A percentile compares a stretch with the other conserved stretches of the same genome.
phyloP scores from a whole-genome alignment of 129 eudicot species.

The Saposhnikovia divaricata region DNA sequence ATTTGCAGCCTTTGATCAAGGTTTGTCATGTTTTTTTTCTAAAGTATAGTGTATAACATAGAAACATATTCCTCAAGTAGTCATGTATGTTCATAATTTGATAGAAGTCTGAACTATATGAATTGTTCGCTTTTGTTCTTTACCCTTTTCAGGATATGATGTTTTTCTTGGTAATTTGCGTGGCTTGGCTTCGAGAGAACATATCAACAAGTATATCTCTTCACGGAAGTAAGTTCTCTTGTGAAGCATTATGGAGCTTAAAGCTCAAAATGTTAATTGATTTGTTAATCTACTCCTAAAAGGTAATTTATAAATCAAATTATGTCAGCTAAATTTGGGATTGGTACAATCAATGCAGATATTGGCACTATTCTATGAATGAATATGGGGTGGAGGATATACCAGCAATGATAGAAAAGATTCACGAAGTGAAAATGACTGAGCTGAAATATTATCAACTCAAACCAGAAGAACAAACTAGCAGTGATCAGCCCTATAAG shows the following conservation, averaged over 20 bases:
- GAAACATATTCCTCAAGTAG: neutral
- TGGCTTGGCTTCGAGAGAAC: slow-evolving; percentile 87
- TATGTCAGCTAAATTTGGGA: neutral
- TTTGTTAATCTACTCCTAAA: neutral
- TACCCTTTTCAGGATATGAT: slow-evolving; percentile 56
- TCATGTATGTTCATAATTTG: neutral
- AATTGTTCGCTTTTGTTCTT: slow-evolving; percentile 3
- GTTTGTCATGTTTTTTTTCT: slow-evolving; percentile 24
- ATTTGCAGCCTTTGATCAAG: slow-evolving; percentile 93
- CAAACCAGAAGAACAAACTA: slow-evolving; percentile 33
- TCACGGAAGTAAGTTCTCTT: slow-evolving; percentile 61
- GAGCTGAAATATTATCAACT: slow-evolving; percentile 40
- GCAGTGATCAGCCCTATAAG: slow-evolving; percentile 55
- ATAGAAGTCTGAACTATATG: neutral
- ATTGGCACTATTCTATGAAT: slow-evolving; percentile 84
- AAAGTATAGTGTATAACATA: neutral
- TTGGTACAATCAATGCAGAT: slow-evolving; percentile 29
- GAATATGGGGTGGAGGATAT: slow-evolving; percentile 85
- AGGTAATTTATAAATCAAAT: neutral
- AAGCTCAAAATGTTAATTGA: neutral
- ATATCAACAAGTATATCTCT: slow-evolving; percentile 59
- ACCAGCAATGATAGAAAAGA: slow-evolving; percentile 87
- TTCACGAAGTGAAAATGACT: slow-evolving; percentile 63
- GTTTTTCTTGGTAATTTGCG: slow-evolving; percentile 94
- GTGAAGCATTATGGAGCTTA: neutral